Evolutionary conservation across 2,329 filamentous ascomycete genomes (phyloP), one percentile per base, ranked within the genome.

Genomic region (Botrytis pseudocinerea): DNA sequence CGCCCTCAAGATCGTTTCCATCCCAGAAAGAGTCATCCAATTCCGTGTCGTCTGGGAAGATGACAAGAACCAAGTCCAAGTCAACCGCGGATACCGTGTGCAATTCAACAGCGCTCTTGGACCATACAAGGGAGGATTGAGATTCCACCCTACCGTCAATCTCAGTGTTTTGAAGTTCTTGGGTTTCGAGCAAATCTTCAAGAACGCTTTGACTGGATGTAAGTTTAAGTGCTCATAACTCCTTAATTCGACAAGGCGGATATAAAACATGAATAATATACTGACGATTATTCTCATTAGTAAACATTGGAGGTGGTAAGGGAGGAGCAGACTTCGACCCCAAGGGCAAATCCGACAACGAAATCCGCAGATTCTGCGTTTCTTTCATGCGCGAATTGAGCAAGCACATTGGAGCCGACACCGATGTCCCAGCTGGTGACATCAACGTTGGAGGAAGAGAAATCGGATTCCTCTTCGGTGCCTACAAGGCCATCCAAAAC

Each of bases 131-230:
- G 96, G 96, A 78, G 96, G 96, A 82, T 91, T 98, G 79, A 89
- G 96, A 79, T 94, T 99, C 85, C 96, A 99, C 84, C 96, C 95
- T 76, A 91, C 91, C 18, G 93, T 96, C 84, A 96, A 92, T 84
- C 83, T 92, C 81, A 90, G 88, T 76, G 90, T 92, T 81, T 90
- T 99, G 80, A 99, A 99, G 88, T 98, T 98, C 87, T 89, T 99
- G 82, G 96, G 95, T 78, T 98, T 98, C 81, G 96, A 99, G 90
- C 96, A 98, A 87, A 97, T 95, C 86, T 98, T 98, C 89, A 98
- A 98, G 90, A 98, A 98, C 93, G 96, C 96, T 78, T 87, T 98
- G 79, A 98, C 96, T 75, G 96, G 96, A 82, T 85, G 92, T 95
- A 87, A 87, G 93, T 90, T 62, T 69, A 25, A 65, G n/a, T 10